Percentiles rank a stretch among this genome's conserved stretches.
Evolutionary conservation across 179 eudicot genomes (phyloP).

Genomic region (Spinacia oleracea): DNA sequence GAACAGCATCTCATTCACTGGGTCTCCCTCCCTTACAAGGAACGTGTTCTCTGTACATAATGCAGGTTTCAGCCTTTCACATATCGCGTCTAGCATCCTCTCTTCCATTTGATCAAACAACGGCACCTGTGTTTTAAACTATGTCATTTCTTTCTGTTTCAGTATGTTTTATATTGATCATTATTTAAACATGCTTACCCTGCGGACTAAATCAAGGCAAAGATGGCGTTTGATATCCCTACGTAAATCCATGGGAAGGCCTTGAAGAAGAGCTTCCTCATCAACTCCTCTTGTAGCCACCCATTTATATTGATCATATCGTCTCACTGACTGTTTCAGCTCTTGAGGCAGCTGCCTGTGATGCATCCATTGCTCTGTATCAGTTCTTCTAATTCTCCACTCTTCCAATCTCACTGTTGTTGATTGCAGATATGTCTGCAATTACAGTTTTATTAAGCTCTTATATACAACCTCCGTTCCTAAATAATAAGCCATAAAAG

Average conservation of each 20-base stretch:
- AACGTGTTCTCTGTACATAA: conserved; percentile 60
- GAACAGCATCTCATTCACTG: conserved; percentile 81
- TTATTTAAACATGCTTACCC: conserved; percentile 60
- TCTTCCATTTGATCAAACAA: conserved; percentile 86
- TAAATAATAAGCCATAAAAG: neutral
- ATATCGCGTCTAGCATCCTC: conserved; percentile 75
- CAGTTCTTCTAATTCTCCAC: conserved; percentile 81
- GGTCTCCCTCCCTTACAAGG: conserved; percentile 78
- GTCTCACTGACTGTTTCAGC: conserved; percentile 64
- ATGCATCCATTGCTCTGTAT: conserved; percentile 94
- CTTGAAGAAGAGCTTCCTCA: conserved; percentile 62
- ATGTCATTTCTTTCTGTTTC: neutral
- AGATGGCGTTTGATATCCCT: conserved; percentile 88
- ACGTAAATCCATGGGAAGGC: conserved; percentile 67
- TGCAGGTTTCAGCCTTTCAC: conserved; percentile 68
- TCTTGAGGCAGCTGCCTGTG: conserved; percentile 81
- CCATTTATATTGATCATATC: conserved; percentile 87
- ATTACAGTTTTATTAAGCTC: neutral
- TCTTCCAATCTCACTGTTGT: conserved; percentile 78
- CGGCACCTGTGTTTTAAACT: conserved; percentile 51
- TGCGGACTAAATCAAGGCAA: conserved; percentile 76
- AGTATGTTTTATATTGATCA: neutral
- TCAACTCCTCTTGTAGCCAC: conserved; percentile 82
- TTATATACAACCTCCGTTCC: neutral
- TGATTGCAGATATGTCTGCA: conserved; percentile 75